Evolutionary conservation across 257 asterid genomes (phyloP), one percentile per base, ranked within the genome.

Genomic region (Oldenlandia corymbosa): DNA sequence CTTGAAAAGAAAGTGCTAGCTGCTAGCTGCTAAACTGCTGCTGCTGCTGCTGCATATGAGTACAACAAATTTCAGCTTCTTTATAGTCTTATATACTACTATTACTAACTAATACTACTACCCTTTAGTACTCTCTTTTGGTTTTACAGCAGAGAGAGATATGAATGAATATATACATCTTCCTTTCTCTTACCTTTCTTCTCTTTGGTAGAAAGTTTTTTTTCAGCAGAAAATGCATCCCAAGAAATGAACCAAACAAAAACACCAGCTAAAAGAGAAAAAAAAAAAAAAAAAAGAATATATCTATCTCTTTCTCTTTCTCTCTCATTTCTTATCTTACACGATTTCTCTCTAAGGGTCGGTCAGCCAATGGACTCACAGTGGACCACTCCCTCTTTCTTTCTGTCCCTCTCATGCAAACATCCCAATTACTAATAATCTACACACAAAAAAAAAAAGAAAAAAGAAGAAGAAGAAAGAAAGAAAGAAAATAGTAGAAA

Each of bases 331-430:
- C 88, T 79, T 77, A 77, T 72, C 83, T 78, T 72, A 80, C 86
- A 82, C 81, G 85, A 76, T 80, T 78, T 76, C 74, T 81, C 71
- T 80, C 74, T 69, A 72, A 9, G 71, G 81, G 83, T 78, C 85
- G 88, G 95, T 78, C 84, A 87, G 91, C 88, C n/a, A 82, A 76
- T 79, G 72, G 84, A 82, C 94, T 85, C 83, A 62, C 70, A 45
- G 64, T 83, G 95, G 97, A 89, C 90, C 93, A 79, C 88, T 56
- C 57, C 67, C 62, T 48, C 69, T 75, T 63, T 70, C 75, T 66
- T 66, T 68, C 60, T 11, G n/a, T 36, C 60, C 5, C 48, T 21
- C 34, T 49, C 68, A 55, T 43, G 27, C 60, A 37, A 10, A 30
- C n/a, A n/a, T 34, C 46, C 36, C 41, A 41, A 30, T 12, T 58